Percentiles rank a stretch among this genome's conserved stretches.
Conservation (phyloP, 352 stramenopile genomes). For the Hyaloperonospora arabidopsidis region DNA sequence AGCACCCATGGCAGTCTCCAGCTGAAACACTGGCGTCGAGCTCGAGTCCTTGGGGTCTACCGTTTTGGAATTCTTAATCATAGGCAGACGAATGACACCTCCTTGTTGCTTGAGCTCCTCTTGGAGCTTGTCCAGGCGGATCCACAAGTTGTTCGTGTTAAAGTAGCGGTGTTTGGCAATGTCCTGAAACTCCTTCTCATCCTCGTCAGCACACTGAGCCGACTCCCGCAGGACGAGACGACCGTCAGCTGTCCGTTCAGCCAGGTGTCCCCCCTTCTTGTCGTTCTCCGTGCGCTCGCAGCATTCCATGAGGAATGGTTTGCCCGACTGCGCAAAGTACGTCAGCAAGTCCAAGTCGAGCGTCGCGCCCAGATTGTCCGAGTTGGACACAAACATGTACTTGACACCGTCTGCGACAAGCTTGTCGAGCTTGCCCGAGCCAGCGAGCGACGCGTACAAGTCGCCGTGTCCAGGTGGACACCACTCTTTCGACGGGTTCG, state of each 20-base stretch:
- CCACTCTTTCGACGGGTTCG: slow-evolving; percentile 80
- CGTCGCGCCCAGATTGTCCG: slow-evolving; percentile 80
- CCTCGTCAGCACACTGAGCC: slow-evolving; percentile 80
- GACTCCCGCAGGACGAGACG: slow-evolving; percentile 93
- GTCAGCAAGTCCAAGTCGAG: slow-evolving; percentile 81
- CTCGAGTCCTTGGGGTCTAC: slow-evolving; percentile 80
- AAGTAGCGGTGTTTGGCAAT: slow-evolving; percentile 86
- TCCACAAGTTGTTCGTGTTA: slow-evolving; percentile 88
- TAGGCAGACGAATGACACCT: slow-evolving; percentile 74
- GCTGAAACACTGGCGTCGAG: slow-evolving; percentile 81
- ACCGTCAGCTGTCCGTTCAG: slow-evolving; percentile 82
- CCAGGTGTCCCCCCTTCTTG: slow-evolving; percentile 98
- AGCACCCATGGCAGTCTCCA: slow-evolving; percentile 83
- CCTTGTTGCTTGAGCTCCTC: slow-evolving; percentile 73
- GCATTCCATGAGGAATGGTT: slow-evolving; percentile 91
- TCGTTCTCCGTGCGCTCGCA: slow-evolving; percentile 97
- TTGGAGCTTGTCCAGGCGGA: slow-evolving; percentile 80
- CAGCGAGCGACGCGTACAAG: slow-evolving; percentile 76
- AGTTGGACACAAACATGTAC: slow-evolving; percentile 89
- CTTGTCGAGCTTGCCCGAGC: slow-evolving; percentile 82
- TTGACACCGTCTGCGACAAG: slow-evolving; percentile 76
- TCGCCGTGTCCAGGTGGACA: slow-evolving; percentile 81
- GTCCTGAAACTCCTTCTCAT: slow-evolving; percentile 83
- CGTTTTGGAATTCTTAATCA: slow-evolving; percentile 87
- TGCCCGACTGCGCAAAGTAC: slow-evolving; percentile 85